A percentile compares a stretch with the other conserved stretches of the same genome.
These are phyloP conservation scores for Citrus mangshanensis DNA, from an alignment of 345 rosid genomes.

Conservation along the genomic window DNA sequence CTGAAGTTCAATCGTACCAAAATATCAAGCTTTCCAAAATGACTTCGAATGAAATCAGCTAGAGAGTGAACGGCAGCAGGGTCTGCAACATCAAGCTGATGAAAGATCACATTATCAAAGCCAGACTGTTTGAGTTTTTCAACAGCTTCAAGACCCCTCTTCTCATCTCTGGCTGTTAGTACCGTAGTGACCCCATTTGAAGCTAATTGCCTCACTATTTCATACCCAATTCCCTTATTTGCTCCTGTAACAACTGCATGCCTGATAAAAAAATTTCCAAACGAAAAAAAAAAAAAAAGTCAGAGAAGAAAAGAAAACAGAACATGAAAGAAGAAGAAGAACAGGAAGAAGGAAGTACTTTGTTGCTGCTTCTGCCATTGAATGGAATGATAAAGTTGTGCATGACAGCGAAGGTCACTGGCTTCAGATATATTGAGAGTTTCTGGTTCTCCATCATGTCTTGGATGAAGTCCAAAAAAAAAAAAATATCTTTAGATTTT, in stretches of 20 bases:
- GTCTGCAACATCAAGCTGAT: constrained; percentile 51
- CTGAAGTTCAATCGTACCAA: constrained; percentile 12
- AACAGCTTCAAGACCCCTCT: constrained; percentile 44
- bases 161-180: constrained; percentile 48
- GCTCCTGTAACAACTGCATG: constrained; percentile 51
- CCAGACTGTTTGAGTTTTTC: constrained; percentile 32
- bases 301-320: not conserved
- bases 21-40: constrained; percentile 41
- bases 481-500: too few relatives aligned
- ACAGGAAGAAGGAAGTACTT: not conserved
- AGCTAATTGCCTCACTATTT: constrained; percentile 36
- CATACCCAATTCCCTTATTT: constrained; percentile 52
- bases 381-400: not conserved
- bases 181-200: constrained; percentile 26
- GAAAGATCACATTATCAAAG: constrained; percentile 31
- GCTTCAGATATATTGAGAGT: too few relatives aligned
- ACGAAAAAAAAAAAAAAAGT: constrained; percentile 12
- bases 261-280: constrained; percentile 12
- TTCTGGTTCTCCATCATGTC: too few relatives aligned
- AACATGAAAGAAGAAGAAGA: not conserved
- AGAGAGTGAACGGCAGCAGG: constrained; percentile 29
- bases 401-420: too few relatives aligned
- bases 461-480: too few relatives aligned
- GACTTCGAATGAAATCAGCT: constrained; percentile 24
- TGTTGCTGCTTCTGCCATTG: not conserved